Evolutionary conservation across 495 filamentous ascomycete species (phyloP), one percentile per base, ranked within the genome.

Genomic region (Letharia lupina): DNA sequence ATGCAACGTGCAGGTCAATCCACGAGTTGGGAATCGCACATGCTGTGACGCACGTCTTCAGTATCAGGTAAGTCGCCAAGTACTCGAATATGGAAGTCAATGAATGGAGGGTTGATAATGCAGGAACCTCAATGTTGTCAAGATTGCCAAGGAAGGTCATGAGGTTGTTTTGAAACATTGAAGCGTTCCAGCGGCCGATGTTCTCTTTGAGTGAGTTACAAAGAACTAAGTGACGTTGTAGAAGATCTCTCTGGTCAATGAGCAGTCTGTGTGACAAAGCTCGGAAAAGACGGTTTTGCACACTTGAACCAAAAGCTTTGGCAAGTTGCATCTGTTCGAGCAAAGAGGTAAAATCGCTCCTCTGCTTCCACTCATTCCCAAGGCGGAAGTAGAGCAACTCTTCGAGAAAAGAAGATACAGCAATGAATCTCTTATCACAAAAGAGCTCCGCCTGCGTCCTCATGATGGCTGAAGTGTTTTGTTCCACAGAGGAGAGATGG

Each of bases 381-480:
- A 75, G 65, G 31, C 71, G 64, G 59, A 70, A 65, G 37, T 67
- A 73, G 10, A 74, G 59, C 15, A 72, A 54, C 2, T 65, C 67
- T 62, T 74, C 73, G 4, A 75, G 56, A 23, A 39, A 67, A 31
- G 65, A 64, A 12, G 44, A 47, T 8, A 71, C 63, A 18, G n/a
- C 56, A 5, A 23, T 16, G 40, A 65, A 70, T 9, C 33, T 40
- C 10, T 23, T 31, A 4, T 20, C 48, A 2, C 8, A 31, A 0
- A 48, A 42, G 2, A 69, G 4, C 20, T 58, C 15, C 28, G 35
- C 31, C 54, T 52, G 41, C 10, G 60, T 31, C 20, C 37, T 20
- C 48, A 33, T 10, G 40, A 72, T 67, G 8, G 66, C 61, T 16
- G n/a, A 35, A 15, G 54, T 4, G 6, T 58, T 65, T 40, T 75